These are phyloP conservation scores for Candida sonorensis DNA, from an alignment of 805 yeast genomes.

Conservation along the genomic window DNA sequence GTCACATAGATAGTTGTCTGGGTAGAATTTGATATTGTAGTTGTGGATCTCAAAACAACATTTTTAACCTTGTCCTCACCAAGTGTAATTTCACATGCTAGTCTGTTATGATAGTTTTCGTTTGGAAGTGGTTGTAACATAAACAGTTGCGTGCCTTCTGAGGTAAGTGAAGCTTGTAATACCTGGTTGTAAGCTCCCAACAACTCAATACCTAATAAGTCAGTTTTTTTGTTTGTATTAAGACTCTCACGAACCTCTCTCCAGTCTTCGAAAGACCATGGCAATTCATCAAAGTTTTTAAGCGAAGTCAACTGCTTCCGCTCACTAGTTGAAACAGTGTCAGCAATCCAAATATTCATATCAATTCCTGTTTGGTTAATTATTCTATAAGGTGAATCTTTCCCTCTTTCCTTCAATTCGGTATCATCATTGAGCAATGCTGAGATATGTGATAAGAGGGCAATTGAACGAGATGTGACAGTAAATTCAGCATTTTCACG, in stretches of 20 bases:
- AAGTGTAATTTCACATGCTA: conserved; percentile 64
- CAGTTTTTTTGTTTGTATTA: conserved; percentile 55
- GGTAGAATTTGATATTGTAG: conserved; percentile 61
- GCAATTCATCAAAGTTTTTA: conserved; percentile 42
- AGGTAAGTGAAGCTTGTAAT: conserved; percentile 55
- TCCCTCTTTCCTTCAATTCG: conserved; percentile 60
- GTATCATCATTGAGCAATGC: conserved; percentile 47
- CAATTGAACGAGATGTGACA: conserved; percentile 74
- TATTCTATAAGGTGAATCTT: conserved; percentile 75
- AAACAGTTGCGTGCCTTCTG: conserved; percentile 79
- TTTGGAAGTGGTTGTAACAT: conserved; percentile 52
- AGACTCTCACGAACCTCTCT: conserved; percentile 72
- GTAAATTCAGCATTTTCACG: conserved; percentile 73
- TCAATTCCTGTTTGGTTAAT: conserved; percentile 80
- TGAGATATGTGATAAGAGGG: conserved; percentile 64
- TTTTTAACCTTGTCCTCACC: conserved; percentile 74
- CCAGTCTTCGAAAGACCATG: conserved; percentile 98
- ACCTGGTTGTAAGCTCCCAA: conserved; percentile 51
- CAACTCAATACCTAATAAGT: conserved; percentile 57
- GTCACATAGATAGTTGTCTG: conserved; percentile 46
- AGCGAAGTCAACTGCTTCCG: conserved; percentile 30
- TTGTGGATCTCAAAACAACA: conserved; percentile 71
- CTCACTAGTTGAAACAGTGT: conserved; percentile 18
- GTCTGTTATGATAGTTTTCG: conserved; percentile 54
- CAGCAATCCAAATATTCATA: conserved; percentile 78